These are phyloP conservation scores for Trifolium dubium DNA, from an alignment of 306 rosid genomes.

Conservation along the genomic window DNA sequence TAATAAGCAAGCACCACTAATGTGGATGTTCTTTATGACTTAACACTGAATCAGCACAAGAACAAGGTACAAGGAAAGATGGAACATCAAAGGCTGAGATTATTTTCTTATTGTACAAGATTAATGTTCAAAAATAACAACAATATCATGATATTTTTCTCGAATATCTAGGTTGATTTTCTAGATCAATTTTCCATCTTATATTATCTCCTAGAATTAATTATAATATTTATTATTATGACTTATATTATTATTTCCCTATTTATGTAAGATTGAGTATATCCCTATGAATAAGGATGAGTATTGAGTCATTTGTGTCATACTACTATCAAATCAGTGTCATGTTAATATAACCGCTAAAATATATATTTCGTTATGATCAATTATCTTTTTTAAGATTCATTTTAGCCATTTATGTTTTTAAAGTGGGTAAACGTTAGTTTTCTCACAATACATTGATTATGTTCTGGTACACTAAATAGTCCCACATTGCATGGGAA, in stretches of 20 bases:
- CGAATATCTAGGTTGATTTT: background rate
- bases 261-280: too few relatives aligned
- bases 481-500: too few relatives aligned
- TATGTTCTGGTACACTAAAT: too few relatives aligned
- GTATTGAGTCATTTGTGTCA: too few relatives aligned
- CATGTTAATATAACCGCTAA: background rate
- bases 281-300: too few relatives aligned
- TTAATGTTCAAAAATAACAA: background rate
- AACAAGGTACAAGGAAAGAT: background rate
- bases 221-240: too few relatives aligned
- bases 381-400: background rate
- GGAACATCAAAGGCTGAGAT: background rate
- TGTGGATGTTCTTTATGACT: background rate
- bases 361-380: background rate
- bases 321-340: too few relatives aligned
- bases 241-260: too few relatives aligned
- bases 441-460: too few relatives aligned
- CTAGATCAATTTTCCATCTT: background rate
- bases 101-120: slow-evolving; percentile 6
- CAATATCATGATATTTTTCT: too few relatives aligned
- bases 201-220: too few relatives aligned
- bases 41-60: background rate
- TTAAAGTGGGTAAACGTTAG: too few relatives aligned
- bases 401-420: background rate
- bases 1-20: background rate